Conservation (phyloP, 176 grass and related monocot species). For the Zizania latifolia region DNA sequence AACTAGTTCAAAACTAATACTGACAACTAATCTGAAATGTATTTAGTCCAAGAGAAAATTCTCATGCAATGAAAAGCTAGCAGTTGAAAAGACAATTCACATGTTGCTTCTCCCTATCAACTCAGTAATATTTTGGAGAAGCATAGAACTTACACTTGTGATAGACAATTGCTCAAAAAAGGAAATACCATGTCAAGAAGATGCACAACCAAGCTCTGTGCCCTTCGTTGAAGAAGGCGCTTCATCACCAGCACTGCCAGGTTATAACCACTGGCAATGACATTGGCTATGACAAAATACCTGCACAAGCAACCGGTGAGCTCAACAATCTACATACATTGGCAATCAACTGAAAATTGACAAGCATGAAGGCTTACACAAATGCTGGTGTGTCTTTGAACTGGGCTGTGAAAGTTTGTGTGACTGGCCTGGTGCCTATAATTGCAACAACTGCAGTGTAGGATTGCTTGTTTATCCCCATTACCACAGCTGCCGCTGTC, state of each 20-base stretch:
- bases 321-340: background rate
- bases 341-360: background rate
- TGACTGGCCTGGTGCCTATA: conserved; percentile 56
- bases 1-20: background rate
- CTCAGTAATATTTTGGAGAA: background rate
- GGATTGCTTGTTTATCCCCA: conserved; percentile 67
- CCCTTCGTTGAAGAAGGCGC: conserved; percentile 30
- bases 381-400: conserved; percentile 68
- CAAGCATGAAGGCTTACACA: conserved; percentile 38
- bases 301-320: conserved; percentile 28
- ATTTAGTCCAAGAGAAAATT: background rate
- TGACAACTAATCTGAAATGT: background rate
- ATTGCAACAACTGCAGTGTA: conserved; percentile 53
- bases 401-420: conserved; percentile 52
- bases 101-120: background rate
- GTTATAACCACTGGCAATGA: conserved; percentile 47
- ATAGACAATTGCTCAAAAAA: background rate
- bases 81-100: background rate
- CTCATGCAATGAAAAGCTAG: background rate
- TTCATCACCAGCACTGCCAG: conserved; percentile 36
- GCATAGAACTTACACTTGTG: background rate
- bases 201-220: conserved; percentile 29
- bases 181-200: conserved; percentile 54
- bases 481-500: conserved; percentile 41
- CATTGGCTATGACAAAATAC: conserved; percentile 68